Conservation (phyloP, 352 stramenopile species). For the Globisporangium canariense region DNA sequence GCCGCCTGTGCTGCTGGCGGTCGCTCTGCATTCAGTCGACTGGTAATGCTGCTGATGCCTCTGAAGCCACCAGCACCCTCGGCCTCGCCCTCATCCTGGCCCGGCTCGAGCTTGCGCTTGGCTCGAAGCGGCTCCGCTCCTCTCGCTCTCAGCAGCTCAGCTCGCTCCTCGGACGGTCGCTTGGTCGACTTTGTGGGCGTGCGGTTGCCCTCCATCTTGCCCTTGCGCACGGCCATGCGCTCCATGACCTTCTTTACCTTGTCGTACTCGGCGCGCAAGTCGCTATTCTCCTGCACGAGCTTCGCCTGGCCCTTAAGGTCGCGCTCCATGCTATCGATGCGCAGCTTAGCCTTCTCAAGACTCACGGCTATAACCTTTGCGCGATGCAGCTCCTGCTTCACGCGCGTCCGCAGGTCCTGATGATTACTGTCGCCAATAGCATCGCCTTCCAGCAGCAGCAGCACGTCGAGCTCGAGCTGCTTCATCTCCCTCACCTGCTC, state of each 20-base stretch:
- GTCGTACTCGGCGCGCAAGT: constrained; percentile 57
- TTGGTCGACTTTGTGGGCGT: constrained; percentile 10
- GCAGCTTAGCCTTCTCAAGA: constrained; percentile 27
- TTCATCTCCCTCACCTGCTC: constrained; percentile 22
- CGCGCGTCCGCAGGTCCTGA: constrained; percentile 30
- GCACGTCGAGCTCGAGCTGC: constrained; percentile 38
- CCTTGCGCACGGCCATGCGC: constrained; percentile 39
- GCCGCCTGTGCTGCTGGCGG: not conserved
- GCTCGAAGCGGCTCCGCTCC: constrained; percentile 7
- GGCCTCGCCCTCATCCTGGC: not conserved
- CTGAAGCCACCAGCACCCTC: not conserved
- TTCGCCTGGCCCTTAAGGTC: constrained; percentile 35
- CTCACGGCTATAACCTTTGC: constrained; percentile 19
- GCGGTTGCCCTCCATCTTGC: constrained; percentile 22
- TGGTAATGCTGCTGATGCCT: constrained; percentile 3
- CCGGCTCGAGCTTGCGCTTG: constrained; percentile 17
- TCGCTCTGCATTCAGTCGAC: constrained; percentile 9
- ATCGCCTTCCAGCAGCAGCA: constrained; percentile 24
- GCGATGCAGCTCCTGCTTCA: constrained; percentile 36
- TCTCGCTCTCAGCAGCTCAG: constrained; percentile 4
- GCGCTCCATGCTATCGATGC: constrained; percentile 34
- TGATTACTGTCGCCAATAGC: constrained; percentile 1
- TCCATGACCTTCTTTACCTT: constrained; percentile 66
- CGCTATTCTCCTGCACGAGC: constrained; percentile 45
- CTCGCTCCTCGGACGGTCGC: constrained; percentile 8